phyloP scores from a whole-genome alignment of 73 alveolate species.

The Blepharisma stoltei region DNA sequence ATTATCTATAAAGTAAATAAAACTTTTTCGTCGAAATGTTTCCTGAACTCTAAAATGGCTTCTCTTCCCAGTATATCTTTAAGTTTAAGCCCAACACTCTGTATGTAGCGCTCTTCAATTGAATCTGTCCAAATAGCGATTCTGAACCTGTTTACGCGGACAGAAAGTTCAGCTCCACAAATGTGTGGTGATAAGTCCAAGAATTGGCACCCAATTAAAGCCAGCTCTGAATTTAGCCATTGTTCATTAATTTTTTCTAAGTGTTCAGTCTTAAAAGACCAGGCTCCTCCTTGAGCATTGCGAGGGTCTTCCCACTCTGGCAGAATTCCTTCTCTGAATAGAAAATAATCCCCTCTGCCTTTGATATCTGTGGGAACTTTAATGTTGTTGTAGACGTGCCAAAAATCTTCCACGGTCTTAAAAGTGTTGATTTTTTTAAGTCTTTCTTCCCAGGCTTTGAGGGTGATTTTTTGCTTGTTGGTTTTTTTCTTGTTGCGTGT shows the following conservation, averaged over 20 bases:
- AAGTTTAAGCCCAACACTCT: too few relatives aligned
- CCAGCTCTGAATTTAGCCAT: not conserved
- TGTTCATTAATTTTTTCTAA: not conserved
- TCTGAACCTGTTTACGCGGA: not conserved
- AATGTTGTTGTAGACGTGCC: conserved; percentile 5
- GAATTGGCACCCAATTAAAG: not conserved
- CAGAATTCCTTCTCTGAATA: not conserved
- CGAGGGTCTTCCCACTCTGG: conserved; percentile 27
- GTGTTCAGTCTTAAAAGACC: conserved; percentile 1
- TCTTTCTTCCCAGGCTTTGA: conserved; percentile 20
- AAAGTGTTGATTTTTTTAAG: not conserved
- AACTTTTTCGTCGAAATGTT: too few relatives aligned
- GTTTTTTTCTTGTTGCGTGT: not conserved
- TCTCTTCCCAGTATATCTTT: too few relatives aligned
- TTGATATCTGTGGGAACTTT: not conserved
- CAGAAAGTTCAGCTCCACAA: conserved; percentile 24
- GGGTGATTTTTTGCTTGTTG: not conserved
- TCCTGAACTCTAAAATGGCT: too few relatives aligned
- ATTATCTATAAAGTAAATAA: too few relatives aligned
- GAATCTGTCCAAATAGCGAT: conserved; percentile 3
- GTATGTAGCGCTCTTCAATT: not conserved
- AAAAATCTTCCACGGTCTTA: conserved; percentile 24
- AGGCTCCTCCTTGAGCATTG: conserved; percentile 18
- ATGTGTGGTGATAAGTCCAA: not conserved
- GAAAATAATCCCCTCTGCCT: not conserved